Percentiles rank a stretch among this genome's conserved stretches.
Conservation (phyloP, 169 alveolate species). For the Perkinsus marinus region DNA sequence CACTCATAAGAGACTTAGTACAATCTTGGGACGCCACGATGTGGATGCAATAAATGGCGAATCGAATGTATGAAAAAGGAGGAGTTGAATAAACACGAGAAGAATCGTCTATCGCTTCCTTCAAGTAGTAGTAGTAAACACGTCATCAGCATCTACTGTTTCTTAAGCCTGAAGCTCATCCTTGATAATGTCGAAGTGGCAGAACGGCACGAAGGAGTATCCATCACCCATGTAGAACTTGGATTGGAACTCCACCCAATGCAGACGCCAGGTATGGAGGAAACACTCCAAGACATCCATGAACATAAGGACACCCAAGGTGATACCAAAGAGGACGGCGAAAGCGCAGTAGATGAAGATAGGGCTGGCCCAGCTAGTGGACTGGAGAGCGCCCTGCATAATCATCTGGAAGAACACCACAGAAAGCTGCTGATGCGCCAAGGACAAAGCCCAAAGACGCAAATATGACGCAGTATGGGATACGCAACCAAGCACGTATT, state of each 20-base stretch:
- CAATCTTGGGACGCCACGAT: not conserved
- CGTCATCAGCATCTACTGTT: not conserved
- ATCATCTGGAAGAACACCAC: not conserved
- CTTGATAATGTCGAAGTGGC: slow-evolving; percentile 10
- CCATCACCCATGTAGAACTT: slow-evolving; percentile 98
- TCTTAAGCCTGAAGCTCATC: not conserved
- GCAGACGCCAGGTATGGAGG: slow-evolving; percentile 96
- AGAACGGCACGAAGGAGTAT: slow-evolving; percentile 71
- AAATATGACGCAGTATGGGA: slow-evolving; percentile 99
- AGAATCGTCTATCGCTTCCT: not conserved
- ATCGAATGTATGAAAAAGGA: not conserved
- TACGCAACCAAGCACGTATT: slow-evolving; percentile 86
- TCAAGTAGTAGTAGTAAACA: not conserved
- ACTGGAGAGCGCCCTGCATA: not conserved
- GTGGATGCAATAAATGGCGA: not conserved
- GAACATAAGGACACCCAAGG: slow-evolving; percentile 87
- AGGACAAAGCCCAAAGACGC: slow-evolving; percentile 95
- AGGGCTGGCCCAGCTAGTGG: not conserved
- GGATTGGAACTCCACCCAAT: slow-evolving; percentile 99
- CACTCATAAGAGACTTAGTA: not conserved
- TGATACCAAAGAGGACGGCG: slow-evolving; percentile 70
- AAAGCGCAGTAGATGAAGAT: not conserved
- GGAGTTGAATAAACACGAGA: not conserved
- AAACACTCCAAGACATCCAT: slow-evolving; percentile 98
- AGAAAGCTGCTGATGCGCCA: slow-evolving; percentile 92